Percentiles rank a stretch among this genome's conserved stretches.
phyloP scores from a whole-genome alignment of 1,139 yeast genomes.

The Kluyveromyces marxianus region DNA sequence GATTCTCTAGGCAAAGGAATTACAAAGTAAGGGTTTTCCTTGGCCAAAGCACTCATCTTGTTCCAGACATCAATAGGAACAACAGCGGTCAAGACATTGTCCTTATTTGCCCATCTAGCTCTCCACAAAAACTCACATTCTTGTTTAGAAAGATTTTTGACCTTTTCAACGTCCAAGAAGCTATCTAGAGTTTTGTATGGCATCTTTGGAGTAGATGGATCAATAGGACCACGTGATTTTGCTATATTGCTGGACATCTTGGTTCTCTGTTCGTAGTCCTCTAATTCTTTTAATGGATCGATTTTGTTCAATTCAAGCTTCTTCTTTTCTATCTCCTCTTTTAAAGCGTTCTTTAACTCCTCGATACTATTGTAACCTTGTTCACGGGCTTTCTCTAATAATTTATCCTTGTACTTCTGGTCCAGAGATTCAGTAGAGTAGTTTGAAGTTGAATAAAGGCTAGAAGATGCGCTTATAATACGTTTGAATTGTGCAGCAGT shows the following conservation, averaged over 20 bases:
- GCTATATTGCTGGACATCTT: conserved; percentile 22
- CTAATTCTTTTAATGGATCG: conserved; percentile 66
- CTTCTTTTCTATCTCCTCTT: conserved; percentile 50
- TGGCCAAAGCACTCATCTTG: conserved; percentile 57
- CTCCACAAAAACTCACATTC: conserved; percentile 86
- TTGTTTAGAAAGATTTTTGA: conserved; percentile 45
- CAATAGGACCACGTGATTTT: conserved; percentile 40
- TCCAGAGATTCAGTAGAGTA: conserved; percentile 18
- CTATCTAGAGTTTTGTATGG: conserved; percentile 70
- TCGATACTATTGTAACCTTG: conserved; percentile 40
- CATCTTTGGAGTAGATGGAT: conserved; percentile 37
- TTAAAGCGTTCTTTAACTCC: conserved; percentile 55
- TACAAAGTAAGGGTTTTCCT: conserved; percentile 66
- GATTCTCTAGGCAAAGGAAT: conserved; percentile 56
- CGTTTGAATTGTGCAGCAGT: conserved; percentile 3
- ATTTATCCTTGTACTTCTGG: conserved; percentile 35
- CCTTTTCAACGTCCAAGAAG: conserved; percentile 62
- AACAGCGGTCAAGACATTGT: conserved; percentile 57
- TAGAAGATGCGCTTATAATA: neutral
- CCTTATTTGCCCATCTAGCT: conserved; percentile 65
- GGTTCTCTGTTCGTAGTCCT: conserved; percentile 44
- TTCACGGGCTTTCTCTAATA: conserved; percentile 43
- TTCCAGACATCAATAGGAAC: conserved; percentile 51
- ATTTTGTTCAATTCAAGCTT: conserved; percentile 51
- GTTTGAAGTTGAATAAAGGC: neutral